Evolutionary conservation across 352 stramenopile genomes (phyloP), one percentile per base, ranked within the genome.

Genomic region (Phytophthora gonapodyides): DNA sequence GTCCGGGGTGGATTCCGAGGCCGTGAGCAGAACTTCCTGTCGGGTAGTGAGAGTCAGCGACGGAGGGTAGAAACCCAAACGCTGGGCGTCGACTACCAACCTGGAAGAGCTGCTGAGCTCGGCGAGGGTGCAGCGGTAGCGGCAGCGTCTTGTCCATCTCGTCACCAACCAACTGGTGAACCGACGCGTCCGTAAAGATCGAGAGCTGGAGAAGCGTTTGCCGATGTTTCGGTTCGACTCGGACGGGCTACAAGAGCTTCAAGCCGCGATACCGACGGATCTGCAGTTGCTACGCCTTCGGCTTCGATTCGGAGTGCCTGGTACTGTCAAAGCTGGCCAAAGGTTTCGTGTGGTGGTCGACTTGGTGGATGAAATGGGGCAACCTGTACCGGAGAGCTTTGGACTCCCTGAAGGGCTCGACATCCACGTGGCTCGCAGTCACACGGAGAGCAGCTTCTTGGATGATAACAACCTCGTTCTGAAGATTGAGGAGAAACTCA

Each of bases 351-450:
- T 86, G 10, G 57, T 64, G 8, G 48, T 87, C 13, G 80, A 87
- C 19, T 24, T 87, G 1, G 76, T 87, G 12, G 67, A 89, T 48
- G 80, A 89, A 60, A 86, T 84, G 77, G 77, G 77, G 10, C 73
- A 83, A 51, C 43, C 67, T 0, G 46, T 61, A 12, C 13, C 45
- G 13, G 5, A 42, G 13, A 30, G 5, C 0, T 4, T 42, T 5
- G 1, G n/a, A 3, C 35, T 16, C 7, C 31, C 21, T 15, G 11
- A 38, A 36, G 27, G 30, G 5, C 35, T 75, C 16, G 31, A 53
- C 5, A n/a, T 75, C 12, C 42, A 15, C 3, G 7, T 31, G 15
- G 35, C 7, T 42, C n/a, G 36, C 64, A 12, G 16, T 8, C 3
- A 38, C 7, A 13, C 17, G 2, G 21, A 31, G 2, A 47, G 31